A percentile compares a stretch with the other conserved stretches of the same genome.
These are phyloP conservation scores for Cicer yamashitae DNA, from an alignment of 306 rosid species.

Conservation along the genomic window DNA sequence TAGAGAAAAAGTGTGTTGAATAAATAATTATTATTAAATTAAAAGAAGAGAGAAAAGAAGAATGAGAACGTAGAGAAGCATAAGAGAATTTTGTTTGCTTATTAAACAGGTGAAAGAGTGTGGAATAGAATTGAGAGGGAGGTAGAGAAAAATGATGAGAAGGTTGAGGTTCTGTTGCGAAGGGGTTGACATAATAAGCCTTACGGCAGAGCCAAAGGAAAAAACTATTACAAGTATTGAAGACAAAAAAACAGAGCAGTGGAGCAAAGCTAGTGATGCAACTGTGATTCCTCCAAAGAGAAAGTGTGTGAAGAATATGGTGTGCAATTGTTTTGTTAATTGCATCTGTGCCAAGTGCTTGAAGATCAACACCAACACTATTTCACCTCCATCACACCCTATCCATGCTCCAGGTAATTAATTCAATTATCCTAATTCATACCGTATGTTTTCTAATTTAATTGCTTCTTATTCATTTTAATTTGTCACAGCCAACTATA, in stretches of 20 bases:
- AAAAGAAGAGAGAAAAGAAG: too few species aligned
- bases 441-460: not conserved
- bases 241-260: not conserved
- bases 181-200: not conserved
- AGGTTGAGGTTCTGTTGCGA: constrained; percentile 30
- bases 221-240: not conserved
- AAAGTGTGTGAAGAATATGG: constrained; percentile 48
- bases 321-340: constrained; percentile 28
- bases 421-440: not conserved
- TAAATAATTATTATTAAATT: too few species aligned
- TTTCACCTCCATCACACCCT: not conserved
- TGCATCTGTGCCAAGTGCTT: constrained; percentile 21
- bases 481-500: constrained; percentile 31
- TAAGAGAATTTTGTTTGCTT: not conserved
- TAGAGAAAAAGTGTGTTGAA: too few species aligned
- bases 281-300: constrained; percentile 57
- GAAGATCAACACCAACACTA: constrained; percentile 7
- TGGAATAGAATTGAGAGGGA: constrained; percentile 5
- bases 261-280: constrained; percentile 27
- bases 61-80: too few species aligned
- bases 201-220: constrained; percentile 20
- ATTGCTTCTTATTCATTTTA: not conserved
- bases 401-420: not conserved
- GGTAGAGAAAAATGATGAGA: constrained; percentile 24
- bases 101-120: constrained; percentile 9